These are phyloP conservation scores for Chlorella sp. DNA, from an alignment of 139 green algal genomes.

Conservation along the genomic window DNA sequence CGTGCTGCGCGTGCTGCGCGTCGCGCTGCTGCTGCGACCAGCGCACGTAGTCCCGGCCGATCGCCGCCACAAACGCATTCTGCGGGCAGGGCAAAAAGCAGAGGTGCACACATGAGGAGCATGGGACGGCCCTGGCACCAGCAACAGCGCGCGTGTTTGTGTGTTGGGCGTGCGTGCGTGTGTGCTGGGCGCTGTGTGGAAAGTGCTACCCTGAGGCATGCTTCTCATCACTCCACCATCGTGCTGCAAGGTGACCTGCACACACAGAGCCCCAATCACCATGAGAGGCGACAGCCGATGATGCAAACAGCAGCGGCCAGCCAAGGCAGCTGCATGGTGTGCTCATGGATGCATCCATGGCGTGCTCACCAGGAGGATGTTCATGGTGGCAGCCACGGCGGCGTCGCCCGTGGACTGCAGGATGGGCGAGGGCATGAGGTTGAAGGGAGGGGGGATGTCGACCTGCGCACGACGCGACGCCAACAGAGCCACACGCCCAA, in stretches of 20 bases:
- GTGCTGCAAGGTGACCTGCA: neutral
- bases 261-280: neutral
- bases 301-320: neutral
- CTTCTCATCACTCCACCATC: neutral
- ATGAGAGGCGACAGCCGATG: neutral
- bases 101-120: neutral
- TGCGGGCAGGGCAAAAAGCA: neutral
- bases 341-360: neutral
- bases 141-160: too few species aligned
- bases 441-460: constrained; percentile 13
- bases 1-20: neutral
- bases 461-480: constrained; percentile 1
- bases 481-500: neutral
- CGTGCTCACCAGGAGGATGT: constrained; percentile 5
- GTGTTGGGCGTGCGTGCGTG: too few species aligned
- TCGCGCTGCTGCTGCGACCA: neutral
- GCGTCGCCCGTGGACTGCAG: constrained; percentile 7
- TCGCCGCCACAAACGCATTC: neutral
- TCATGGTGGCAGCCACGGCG: neutral
- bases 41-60: constrained; percentile 1
- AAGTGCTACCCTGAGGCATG: neutral
- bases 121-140: neutral
- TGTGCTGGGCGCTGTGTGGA: too few species aligned
- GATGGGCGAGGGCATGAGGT: constrained; percentile 9
- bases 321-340: neutral